Conservation (phyloP, 2,329 filamentous ascomycete species). For the Fonsecaea pedrosoi region DNA sequence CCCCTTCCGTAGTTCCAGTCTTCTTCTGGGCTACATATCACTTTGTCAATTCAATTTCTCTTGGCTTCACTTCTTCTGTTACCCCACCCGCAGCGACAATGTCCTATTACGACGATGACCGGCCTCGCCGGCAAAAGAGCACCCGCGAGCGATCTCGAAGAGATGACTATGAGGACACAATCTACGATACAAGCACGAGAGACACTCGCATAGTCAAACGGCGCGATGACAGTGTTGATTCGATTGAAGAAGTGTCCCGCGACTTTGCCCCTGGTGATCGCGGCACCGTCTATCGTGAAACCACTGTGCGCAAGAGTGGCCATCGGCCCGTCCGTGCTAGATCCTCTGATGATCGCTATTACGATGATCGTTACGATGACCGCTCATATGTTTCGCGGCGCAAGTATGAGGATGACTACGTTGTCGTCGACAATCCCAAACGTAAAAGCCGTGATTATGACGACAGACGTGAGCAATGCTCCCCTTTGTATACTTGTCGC, state of each 20-base stretch:
- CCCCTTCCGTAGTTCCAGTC: constrained; percentile 35
- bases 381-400: constrained; percentile 46
- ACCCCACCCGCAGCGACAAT: constrained; percentile 27
- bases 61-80: constrained; percentile 19
- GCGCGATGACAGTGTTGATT: constrained; percentile 76
- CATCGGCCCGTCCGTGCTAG: constrained; percentile 41
- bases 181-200: constrained; percentile 37
- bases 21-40: constrained; percentile 31
- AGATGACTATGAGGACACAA: constrained; percentile 38
- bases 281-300: constrained; percentile 44
- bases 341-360: constrained; percentile 45
- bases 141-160: constrained; percentile 34
- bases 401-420: constrained; percentile 57
- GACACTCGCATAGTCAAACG: constrained; percentile 42
- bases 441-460: constrained; percentile 35
- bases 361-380: constrained; percentile 52
- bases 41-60: constrained; percentile 20
- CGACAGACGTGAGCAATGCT: constrained; percentile 43
- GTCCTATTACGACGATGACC: constrained; percentile 60
- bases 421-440: constrained; percentile 33
- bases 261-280: constrained; percentile 78
- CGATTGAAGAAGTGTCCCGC: constrained; percentile 80
- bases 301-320: constrained; percentile 46
- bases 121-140: constrained; percentile 55
- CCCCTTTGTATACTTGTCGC: not conserved